A percentile compares a stretch with the other conserved stretches of the same genome.
These are phyloP conservation scores for Colletotrichum sp. DNA, from an alignment of 2,329 filamentous ascomycete genomes.

Conservation along the genomic window DNA sequence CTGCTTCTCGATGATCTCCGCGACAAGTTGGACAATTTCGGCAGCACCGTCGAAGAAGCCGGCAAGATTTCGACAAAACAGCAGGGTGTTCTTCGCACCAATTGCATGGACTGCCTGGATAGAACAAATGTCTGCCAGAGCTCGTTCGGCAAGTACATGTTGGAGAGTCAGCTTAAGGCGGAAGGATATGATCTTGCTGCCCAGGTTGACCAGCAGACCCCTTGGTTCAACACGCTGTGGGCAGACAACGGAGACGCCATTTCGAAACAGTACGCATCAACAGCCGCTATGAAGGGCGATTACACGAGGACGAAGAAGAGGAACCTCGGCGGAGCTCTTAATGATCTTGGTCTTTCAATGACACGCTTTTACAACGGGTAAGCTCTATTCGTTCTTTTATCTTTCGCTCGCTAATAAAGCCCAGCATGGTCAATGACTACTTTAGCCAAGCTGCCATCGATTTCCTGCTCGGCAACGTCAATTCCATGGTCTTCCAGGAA, in stretches of 20 bases:
- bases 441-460: slow-evolving; percentile 96
- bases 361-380: slow-evolving; percentile 75
- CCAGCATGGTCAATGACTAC: slow-evolving; percentile 95
- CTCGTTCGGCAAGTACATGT: slow-evolving; percentile 81
- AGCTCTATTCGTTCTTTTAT: slow-evolving; percentile 26
- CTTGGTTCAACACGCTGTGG: slow-evolving; percentile 97
- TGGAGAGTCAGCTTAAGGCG: slow-evolving; percentile 79
- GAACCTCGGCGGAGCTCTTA: slow-evolving; percentile 88
- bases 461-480: slow-evolving; percentile 89
- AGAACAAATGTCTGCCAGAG: slow-evolving; percentile 96
- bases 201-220: slow-evolving; percentile 77
- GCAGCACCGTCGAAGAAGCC: slow-evolving; percentile 68
- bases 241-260: slow-evolving; percentile 97
- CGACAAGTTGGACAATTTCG: slow-evolving; percentile 69
- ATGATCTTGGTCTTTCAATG: slow-evolving; percentile 88
- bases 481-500: slow-evolving; percentile 85
- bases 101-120: slow-evolving; percentile 98
- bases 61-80: slow-evolving; percentile 58
- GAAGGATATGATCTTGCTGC: slow-evolving; percentile 79
- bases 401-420: slow-evolving; percentile 20
- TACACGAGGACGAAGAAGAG: slow-evolving; percentile 92
- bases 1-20: slow-evolving; percentile 75
- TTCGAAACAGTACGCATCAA: slow-evolving; percentile 94
- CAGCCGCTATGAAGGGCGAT: slow-evolving; percentile 94
- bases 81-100: slow-evolving; percentile 83